Percentiles rank a stretch among this genome's conserved stretches.
Conservation (phyloP, 768 basidiomycete genomes). For the Hydnum rufescens region DNA sequence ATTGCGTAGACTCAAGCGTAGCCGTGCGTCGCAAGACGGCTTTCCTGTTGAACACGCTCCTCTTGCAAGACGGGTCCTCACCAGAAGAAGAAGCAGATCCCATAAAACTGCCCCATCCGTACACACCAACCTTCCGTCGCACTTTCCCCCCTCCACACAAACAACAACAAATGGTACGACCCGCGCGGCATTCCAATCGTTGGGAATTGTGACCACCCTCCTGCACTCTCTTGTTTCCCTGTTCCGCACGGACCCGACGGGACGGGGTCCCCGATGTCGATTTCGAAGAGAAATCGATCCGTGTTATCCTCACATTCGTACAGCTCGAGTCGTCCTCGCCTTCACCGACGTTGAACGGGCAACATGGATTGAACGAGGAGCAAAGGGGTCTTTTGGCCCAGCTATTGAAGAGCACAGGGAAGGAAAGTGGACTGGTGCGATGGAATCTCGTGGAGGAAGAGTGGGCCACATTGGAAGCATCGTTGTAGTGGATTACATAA, state of each 20-base stretch:
- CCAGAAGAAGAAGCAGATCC: slow-evolving; percentile 4
- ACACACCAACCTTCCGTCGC: slow-evolving; percentile 4
- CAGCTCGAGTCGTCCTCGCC: no score
- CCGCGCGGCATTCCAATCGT: slow-evolving; percentile 2
- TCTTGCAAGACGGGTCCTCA: slow-evolving; percentile 26
- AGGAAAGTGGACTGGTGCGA: no score
- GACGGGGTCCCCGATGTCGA: slow-evolving; percentile 8
- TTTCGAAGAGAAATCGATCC: slow-evolving; percentile 9
- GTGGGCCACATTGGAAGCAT: no score
- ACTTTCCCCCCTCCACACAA: slow-evolving; percentile 1
- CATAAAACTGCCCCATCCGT: background rate
- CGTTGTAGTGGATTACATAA: no score
- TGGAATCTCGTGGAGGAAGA: no score
- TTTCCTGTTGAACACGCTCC: slow-evolving; percentile 56
- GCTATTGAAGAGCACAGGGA: no score
- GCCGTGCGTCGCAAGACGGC: slow-evolving; percentile 55
- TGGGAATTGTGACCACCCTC: slow-evolving; percentile 1
- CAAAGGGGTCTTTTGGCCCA: no score
- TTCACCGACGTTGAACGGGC: no score
- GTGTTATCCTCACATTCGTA: slow-evolving; percentile 8
- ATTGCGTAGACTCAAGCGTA: slow-evolving; percentile 47
- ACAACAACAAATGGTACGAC: slow-evolving; percentile 1
- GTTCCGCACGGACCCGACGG: background rate
- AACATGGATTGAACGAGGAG: no score
- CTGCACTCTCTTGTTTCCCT: background rate